These are phyloP conservation scores for Candida pini DNA, from an alignment of 805 yeast species.

Conservation along the genomic window DNA sequence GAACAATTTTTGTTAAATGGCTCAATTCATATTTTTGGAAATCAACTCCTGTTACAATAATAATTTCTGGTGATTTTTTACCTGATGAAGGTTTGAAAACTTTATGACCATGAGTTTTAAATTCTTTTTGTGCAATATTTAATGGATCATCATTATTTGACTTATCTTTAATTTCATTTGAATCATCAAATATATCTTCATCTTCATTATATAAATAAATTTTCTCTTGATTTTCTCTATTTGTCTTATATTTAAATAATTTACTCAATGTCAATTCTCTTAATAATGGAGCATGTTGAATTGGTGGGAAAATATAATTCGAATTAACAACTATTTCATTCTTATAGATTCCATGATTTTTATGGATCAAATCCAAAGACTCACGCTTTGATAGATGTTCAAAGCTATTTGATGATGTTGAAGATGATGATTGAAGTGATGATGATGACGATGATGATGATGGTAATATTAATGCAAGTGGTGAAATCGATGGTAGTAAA, in stretches of 20 bases:
- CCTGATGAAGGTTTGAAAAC: slow-evolving; percentile 35
- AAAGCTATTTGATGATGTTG: slow-evolving; percentile 8
- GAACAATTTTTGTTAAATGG: slow-evolving; percentile 63
- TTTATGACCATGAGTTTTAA: slow-evolving; percentile 61
- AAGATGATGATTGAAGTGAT: slow-evolving; percentile 1
- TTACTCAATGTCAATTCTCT: slow-evolving; percentile 50
- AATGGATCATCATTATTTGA: slow-evolving; percentile 37
- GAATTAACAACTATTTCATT: slow-evolving; percentile 44
- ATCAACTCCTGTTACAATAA: slow-evolving; percentile 76
- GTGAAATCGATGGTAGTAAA: slow-evolving; percentile 30
- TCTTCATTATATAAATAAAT: slow-evolving; percentile 39
- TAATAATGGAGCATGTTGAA: slow-evolving; percentile 61
- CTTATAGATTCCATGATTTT: slow-evolving; percentile 38
- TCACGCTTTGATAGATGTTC: slow-evolving; percentile 21
- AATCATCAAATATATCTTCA: slow-evolving; percentile 32
- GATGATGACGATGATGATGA: slow-evolving; percentile 1
- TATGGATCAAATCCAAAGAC: slow-evolving; percentile 15
- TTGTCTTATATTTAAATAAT: slow-evolving; percentile 44
- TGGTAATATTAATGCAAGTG: too few relatives aligned
- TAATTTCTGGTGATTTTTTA: slow-evolving; percentile 52
- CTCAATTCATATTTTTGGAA: slow-evolving; percentile 57
- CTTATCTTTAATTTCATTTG: slow-evolving; percentile 42
- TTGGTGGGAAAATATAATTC: slow-evolving; percentile 63
- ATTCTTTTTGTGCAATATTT: slow-evolving; percentile 49
- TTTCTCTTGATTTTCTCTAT: slow-evolving; percentile 32